Conservation (phyloP, 192 early-diverging fungal species). For the Backusella morwellensis region DNA sequence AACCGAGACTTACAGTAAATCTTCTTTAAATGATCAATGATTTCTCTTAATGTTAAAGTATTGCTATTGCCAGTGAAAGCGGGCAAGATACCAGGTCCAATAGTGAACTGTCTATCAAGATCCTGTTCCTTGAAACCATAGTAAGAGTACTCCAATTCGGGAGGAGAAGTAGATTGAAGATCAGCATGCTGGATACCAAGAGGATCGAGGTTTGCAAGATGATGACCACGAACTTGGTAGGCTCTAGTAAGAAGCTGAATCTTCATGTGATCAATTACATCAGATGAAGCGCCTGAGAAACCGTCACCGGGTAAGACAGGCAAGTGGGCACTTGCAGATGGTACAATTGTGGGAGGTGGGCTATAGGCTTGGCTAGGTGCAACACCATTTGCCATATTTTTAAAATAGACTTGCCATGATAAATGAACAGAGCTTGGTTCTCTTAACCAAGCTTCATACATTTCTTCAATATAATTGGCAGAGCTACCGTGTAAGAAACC, state of each 20-base stretch:
- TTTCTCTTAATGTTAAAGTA: constrained; percentile 87
- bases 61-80: constrained; percentile 68
- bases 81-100: constrained; percentile 95
- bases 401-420: constrained; percentile 98
- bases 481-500: constrained; percentile 82
- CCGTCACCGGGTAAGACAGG: constrained; percentile 53
- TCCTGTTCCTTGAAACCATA: constrained; percentile 96
- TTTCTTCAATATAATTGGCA: constrained; percentile 89
- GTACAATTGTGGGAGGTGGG: constrained; percentile 77
- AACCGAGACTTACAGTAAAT: constrained; percentile 76
- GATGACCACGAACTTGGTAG: constrained; percentile 96
- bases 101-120: constrained; percentile 85
- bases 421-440: constrained; percentile 91
- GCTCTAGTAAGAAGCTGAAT: constrained; percentile 95
- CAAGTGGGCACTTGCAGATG: constrained; percentile 56
- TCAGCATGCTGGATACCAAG: constrained; percentile 78
- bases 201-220: constrained; percentile 93
- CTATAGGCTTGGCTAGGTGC: constrained; percentile 68
- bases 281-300: constrained; percentile 36
- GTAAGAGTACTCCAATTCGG: constrained; percentile 81
- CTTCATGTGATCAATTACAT: constrained; percentile 97
- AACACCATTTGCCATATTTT: constrained; percentile 67
- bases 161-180: constrained; percentile 54
- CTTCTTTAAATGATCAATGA: constrained; percentile 74
- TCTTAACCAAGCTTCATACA: constrained; percentile 91